Evolutionary conservation across 2,329 filamentous ascomycete genomes (phyloP).

Genomic region (Drechslerella dactyloides): DNA sequence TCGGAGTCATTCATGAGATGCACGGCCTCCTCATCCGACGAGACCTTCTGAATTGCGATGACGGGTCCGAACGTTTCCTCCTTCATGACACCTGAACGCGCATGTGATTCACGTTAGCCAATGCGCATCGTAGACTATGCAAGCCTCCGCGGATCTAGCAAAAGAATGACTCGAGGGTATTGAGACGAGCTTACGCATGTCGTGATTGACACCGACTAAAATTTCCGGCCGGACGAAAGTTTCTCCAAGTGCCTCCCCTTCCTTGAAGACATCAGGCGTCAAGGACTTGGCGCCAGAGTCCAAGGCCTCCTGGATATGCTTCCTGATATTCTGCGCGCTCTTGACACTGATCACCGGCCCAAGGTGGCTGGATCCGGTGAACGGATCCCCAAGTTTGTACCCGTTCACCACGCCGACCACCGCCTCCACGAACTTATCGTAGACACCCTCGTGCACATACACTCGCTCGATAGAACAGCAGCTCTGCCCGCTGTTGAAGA

Average conservation of each 20-base stretch:
- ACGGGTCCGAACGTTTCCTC: conserved; percentile 96
- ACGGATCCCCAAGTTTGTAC: conserved; percentile 76
- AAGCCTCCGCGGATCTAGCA: background rate
- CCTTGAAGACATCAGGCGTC: conserved; percentile 68
- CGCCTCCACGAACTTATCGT: conserved; percentile 80
- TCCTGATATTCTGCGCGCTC: conserved; percentile 64
- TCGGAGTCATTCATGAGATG: conserved; percentile 91
- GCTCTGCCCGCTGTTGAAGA: conserved; percentile 98
- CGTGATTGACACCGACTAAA: conserved; percentile 76
- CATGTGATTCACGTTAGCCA: conserved; percentile 8
- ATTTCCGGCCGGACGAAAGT: conserved; percentile 82
- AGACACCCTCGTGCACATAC: conserved; percentile 83
- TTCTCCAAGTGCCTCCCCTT: conserved; percentile 53
- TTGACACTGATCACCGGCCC: conserved; percentile 85
- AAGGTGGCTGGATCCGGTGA: conserved; percentile 67
- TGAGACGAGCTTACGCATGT: conserved; percentile 50
- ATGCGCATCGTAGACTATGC: too few species aligned
- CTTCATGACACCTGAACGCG: conserved; percentile 79
- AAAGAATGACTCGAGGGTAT: background rate
- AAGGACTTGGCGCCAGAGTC: conserved; percentile 81
- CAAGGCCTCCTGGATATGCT: conserved; percentile 81
- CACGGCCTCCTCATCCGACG: conserved; percentile 79
- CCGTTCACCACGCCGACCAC: conserved; percentile 75
- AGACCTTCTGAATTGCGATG: conserved; percentile 87
- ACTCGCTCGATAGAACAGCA: conserved; percentile 92